Base-by-base conservation (phyloP, 192 early-diverging fungal genomes). In the Nowakowskiella sp. region DNA sequence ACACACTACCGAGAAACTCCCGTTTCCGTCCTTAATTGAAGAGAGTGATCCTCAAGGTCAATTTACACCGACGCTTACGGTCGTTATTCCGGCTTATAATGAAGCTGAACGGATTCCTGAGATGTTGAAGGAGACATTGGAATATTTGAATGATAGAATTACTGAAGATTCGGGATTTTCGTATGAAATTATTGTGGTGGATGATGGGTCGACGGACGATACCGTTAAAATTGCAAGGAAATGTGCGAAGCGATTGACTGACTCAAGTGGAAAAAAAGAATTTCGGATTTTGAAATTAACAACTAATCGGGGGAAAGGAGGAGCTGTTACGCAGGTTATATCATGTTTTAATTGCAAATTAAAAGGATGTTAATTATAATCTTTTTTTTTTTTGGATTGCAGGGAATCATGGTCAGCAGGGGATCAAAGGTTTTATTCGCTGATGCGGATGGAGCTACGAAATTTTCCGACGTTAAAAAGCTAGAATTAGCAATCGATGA, bases 381-480 rank as follows among this genome's bases (percentile, higher is more conserved):
- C 33, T 49, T 10, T 21, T 53, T n/a, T 10, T n/a, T 66, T 22
- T 34, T 57, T 3, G 10, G 32, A 0, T 1, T 31, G 26, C 75
- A 94, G 86, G 94, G 94, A 21, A 81, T 95, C 61, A 62, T 91
- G 51, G 77, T 75, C 33, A 72, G 87, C 7, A 65, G 84, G 22
- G 94, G 92, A 16, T 68, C 84, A 31, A 65, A 66, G 44, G 47
- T 92, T 32, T 65, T 98, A 51, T 92, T 98, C 76, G 92, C 86
- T 10, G 94, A 98, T 64, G 94, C 94, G 0, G 94, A 98, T 69
- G 94, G 92, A 6, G 92, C 94, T 1, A 92, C 92, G 0, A 74
- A 70, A 32, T 98, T 98, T 65, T 83, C 85, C 24, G 94, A 98
- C 66, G 57, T 94, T 47, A 82, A 79, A 23, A 46, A 63, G 31